Evolutionary conservation across 2,329 filamentous ascomycete species (phyloP).

Genomic region (Rhinocladiella mackenziei): DNA sequence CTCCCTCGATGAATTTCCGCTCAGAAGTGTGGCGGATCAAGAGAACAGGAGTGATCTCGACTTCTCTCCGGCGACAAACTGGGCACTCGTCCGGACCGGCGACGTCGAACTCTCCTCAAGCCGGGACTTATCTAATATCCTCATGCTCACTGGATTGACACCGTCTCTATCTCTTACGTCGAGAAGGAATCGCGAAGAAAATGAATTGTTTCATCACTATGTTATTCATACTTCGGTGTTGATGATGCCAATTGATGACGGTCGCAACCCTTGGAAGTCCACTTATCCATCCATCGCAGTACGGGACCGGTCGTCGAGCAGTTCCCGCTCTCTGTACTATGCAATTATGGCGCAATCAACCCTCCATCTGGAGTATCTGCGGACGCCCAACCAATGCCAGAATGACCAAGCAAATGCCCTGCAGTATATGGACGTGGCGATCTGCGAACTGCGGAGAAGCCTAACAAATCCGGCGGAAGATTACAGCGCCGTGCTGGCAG

Average conservation of each 20-base stretch:
- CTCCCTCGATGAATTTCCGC: too few relatives aligned
- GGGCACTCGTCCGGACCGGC: neutral
- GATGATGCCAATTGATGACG: conserved; percentile 14
- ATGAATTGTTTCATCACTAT: conserved; percentile 12
- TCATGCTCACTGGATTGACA: conserved; percentile 1
- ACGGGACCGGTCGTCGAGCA: conserved; percentile 1
- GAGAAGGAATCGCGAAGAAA: conserved; percentile 3
- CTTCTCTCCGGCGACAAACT: neutral
- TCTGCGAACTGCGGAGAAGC: conserved; percentile 9
- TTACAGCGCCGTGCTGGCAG: conserved; percentile 10
- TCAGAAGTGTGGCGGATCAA: too few relatives aligned
- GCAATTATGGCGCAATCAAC: conserved; percentile 15
- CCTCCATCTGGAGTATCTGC: conserved; percentile 9
- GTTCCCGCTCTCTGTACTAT: conserved; percentile 6
- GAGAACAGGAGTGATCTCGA: neutral
- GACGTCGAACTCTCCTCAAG: too few relatives aligned
- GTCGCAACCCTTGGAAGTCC: conserved; percentile 15
- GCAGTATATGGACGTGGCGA: conserved; percentile 10
- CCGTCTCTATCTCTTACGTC: conserved; percentile 1
- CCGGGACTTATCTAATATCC: too few relatives aligned
- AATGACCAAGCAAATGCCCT: neutral
- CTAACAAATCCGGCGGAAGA: conserved; percentile 7
- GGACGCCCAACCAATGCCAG: neutral
- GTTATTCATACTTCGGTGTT: conserved; percentile 2
- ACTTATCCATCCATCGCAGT: conserved; percentile 15